Evolutionary conservation across 148 eudicot genomes (phyloP), one percentile per base, ranked within the genome.

Genomic region (Cornus kousa): DNA sequence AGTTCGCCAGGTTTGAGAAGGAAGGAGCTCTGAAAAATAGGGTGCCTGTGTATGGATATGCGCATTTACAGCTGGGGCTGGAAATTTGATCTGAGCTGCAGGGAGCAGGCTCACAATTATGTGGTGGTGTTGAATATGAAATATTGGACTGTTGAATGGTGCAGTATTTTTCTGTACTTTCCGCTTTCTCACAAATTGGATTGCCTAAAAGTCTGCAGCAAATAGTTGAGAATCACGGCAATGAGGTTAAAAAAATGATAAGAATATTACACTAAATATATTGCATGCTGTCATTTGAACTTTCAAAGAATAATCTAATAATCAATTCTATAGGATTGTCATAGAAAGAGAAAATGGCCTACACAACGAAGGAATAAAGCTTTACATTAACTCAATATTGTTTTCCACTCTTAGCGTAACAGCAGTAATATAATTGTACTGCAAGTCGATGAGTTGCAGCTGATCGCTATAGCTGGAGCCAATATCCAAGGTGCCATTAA

Each of bases 21-120:
- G 88, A 77, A 68, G 90, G 92, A 83, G 90, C 89, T 76, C 87
- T 81, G 77, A 94, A 90, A 76, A 39, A 68, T 23, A 90, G 81
- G 60, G 75, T 87, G 71, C 97, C 98, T 7, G 85, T 83, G 77
- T 86, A 94, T 19, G 98, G 97, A 85, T 78, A 80, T 74, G 90
- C 90, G 85, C 98, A 94, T 84, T 68, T 82, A 80, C 98, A 92
- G 71, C 60, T 91, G 32, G 98, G 94, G 87, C 97, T 91, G 37
- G 90, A 78, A 74, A 76, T 59, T 88, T 85, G 73, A 70, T 74
- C 66, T 67, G 89, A 83, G 60, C 72, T 73, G 74, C 98, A 94
- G 1, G 9, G 22, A 40, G 33, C 16, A 74, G 87, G 79, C 69
- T 9, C 72, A 82, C 98, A 94, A 50, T 74, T 82, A 32, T 62